A percentile compares a stretch with the other conserved stretches of the same genome.
Evolutionary conservation across 2,329 filamentous ascomycete genomes (phyloP).

Genomic region (Tothia fuscella): DNA sequence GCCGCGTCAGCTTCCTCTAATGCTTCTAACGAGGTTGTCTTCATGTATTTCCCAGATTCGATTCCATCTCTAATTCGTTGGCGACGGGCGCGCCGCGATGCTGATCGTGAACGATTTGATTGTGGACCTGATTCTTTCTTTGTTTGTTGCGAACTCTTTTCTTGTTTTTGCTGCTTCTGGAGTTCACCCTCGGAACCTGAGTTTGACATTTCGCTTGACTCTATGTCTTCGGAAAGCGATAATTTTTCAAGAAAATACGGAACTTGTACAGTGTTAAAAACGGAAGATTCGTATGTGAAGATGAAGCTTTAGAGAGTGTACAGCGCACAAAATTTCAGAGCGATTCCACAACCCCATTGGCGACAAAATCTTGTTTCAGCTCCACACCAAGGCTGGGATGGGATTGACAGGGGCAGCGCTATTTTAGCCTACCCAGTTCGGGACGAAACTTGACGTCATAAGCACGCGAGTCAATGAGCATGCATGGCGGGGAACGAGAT

Average conservation of each 20-base stretch:
- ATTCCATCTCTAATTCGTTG: slow-evolving; percentile 33
- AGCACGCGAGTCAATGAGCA: background rate
- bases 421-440: too few relatives aligned
- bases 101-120: slow-evolving; percentile 33
- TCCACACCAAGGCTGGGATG: too few relatives aligned
- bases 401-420: too few relatives aligned
- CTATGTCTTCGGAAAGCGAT: too few relatives aligned
- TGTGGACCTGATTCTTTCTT: slow-evolving; percentile 27
- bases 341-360: too few relatives aligned
- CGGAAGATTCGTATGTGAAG: too few relatives aligned
- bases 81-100: slow-evolving; percentile 35
- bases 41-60: slow-evolving; percentile 39
- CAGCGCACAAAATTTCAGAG: too few relatives aligned
- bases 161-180: slow-evolving; percentile 34
- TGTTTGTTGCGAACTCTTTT: slow-evolving; percentile 28
- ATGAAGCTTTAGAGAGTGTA: too few relatives aligned
- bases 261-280: too few relatives aligned
- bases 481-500: too few relatives aligned
- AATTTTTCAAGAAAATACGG: too few relatives aligned
- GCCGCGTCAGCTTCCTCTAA: slow-evolving; percentile 41
- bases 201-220: slow-evolving; percentile 14
- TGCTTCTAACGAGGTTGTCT: slow-evolving; percentile 35
- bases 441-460: background rate
- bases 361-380: too few relatives aligned
- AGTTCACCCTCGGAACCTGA: slow-evolving; percentile 30